These are phyloP conservation scores for Aspergillus aculeatus DNA, from an alignment of 2,329 filamentous ascomycete genomes.

Conservation along the genomic window DNA sequence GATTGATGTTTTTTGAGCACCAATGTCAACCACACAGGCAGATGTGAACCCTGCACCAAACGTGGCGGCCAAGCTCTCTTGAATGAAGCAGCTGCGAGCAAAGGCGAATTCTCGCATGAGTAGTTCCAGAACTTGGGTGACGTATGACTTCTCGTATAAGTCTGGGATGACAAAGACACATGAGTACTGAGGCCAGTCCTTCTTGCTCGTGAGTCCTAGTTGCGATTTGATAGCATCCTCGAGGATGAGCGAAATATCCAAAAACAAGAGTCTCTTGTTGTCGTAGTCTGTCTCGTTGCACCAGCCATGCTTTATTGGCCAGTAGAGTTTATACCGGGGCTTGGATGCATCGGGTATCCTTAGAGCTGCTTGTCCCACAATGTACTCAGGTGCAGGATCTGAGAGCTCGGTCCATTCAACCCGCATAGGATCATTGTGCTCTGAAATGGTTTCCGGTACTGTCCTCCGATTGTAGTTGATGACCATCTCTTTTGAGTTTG, in stretches of 20 bases:
- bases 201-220: constrained; percentile 72
- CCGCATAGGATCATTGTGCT: constrained; percentile 91
- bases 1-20: constrained; percentile 94
- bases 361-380: constrained; percentile 78
- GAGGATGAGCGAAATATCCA: constrained; percentile 83
- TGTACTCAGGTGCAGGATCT: constrained; percentile 67
- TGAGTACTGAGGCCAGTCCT: constrained; percentile 85
- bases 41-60: constrained; percentile 94
- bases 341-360: constrained; percentile 85
- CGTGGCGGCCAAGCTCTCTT: constrained; percentile 90
- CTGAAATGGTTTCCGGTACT: constrained; percentile 80
- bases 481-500: constrained; percentile 96
- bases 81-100: constrained; percentile 84
- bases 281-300: constrained; percentile 88
- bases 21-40: constrained; percentile 92
- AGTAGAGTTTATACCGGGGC: constrained; percentile 87
- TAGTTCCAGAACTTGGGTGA: constrained; percentile 79
- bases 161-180: constrained; percentile 98
- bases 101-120: constrained; percentile 89
- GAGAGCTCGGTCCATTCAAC: constrained; percentile 92
- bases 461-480: constrained; percentile 89
- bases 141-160: constrained; percentile 90
- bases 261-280: constrained; percentile 74
- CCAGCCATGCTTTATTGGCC: constrained; percentile 83
- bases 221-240: constrained; percentile 86